Base-by-base conservation (phyloP, 23 red algal species). In the Gracilaria domingensis region DNA sequence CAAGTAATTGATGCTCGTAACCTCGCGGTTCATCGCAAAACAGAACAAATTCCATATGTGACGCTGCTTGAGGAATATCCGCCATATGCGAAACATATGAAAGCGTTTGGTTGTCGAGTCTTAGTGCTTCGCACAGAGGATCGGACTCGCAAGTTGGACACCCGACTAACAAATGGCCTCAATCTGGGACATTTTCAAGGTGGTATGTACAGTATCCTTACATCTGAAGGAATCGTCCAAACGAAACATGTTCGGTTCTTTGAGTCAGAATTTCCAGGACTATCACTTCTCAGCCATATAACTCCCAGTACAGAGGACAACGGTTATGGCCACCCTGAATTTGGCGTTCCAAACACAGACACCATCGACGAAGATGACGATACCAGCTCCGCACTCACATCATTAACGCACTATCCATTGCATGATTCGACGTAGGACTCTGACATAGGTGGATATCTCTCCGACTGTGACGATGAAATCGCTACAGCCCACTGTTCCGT, bases 131-230 rank as follows among this genome's bases (percentile, higher is more conserved):
- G 24, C 20, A 37, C 16, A 8, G 35, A 48, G 23, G 17, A 12
- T 14, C 39, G 80, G 66, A 49, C 23, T 25, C 21, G 26, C 36
- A 79, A 57, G 23, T 29, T 89, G 29, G 32, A 70, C 16, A n/a
- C 71, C 26, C 16, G 86, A 48, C 35, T 80, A 25, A 26, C 6
- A 4, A 50, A 64, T 34, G 86, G 86, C 11, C 35, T 89, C 20
- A 29, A 78, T 54, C 75, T 89, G 29, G 50, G 37, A 34, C 67
- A 89, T 71, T 25, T 66, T 28, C 24, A 73, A 14, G 71, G 86
- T 32, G 86, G 66, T 58, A 66, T 89, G 34, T 89, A 89, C 35
- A 4, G 12, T 18, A 78, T 89, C n/a, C 72, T 89, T 18, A 89
- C 86, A 18, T 11, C 30, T 40, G 8, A 39, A 32, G 72, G 55